Evolutionary conservation across 2,329 filamentous ascomycete genomes (phyloP).

Genomic region (Paraphaeosphaeria sporulosa): DNA sequence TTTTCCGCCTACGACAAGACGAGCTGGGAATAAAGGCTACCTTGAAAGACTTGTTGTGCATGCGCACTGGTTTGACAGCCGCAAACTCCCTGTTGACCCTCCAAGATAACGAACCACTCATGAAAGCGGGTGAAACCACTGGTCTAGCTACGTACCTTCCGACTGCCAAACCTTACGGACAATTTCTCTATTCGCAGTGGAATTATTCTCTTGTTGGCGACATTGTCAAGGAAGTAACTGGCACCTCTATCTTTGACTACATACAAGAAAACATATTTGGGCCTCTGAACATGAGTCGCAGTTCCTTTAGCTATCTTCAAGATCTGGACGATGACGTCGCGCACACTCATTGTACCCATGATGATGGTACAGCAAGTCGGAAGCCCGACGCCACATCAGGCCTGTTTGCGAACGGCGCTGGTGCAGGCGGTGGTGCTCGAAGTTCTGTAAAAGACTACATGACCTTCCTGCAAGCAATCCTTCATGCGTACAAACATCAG

Average conservation of each 20-base stretch:
- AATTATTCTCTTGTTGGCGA: slow-evolving; percentile 18
- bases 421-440: slow-evolving; percentile 8
- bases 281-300: slow-evolving; percentile 12
- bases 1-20: slow-evolving; percentile 18
- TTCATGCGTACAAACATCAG: slow-evolving; percentile 10
- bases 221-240: slow-evolving; percentile 13
- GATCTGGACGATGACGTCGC: slow-evolving; percentile 9
- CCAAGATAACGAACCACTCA: slow-evolving; percentile 18
- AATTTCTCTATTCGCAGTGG: slow-evolving; percentile 27
- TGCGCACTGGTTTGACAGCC: slow-evolving; percentile 19
- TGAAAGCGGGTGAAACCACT: slow-evolving; percentile 11
- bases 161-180: slow-evolving; percentile 15
- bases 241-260: background rate
- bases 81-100: slow-evolving; percentile 15
- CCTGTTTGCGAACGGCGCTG: slow-evolving; percentile 2
- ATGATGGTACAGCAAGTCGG: slow-evolving; percentile 5
- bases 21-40: slow-evolving; percentile 20
- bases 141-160: background rate
- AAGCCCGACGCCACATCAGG: background rate
- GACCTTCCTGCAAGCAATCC: slow-evolving; percentile 11
- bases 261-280: slow-evolving; percentile 12
- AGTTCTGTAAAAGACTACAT: slow-evolving; percentile 13
- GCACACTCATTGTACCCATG: slow-evolving; percentile 10
- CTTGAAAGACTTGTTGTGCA: slow-evolving; percentile 19
- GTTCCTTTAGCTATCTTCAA: slow-evolving; percentile 8